These are phyloP conservation scores for Didymella keratinophila DNA, from an alignment of 2,329 filamentous ascomycete genomes.

Conservation along the genomic window DNA sequence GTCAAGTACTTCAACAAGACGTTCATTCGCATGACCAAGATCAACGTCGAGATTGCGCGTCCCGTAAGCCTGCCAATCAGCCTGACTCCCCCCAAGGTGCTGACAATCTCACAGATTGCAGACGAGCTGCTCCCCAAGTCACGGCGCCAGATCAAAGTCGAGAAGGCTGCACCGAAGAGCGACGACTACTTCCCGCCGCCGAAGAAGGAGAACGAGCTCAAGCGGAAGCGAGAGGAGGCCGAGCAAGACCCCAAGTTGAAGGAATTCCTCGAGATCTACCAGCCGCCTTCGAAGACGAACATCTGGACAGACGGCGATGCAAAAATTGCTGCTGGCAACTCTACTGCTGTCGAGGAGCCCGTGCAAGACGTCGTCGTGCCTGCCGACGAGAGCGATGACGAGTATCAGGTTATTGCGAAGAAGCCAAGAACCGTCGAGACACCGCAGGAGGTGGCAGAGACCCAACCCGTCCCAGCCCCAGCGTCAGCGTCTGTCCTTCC, in stretches of 20 bases:
- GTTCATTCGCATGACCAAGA: slow-evolving; percentile 95
- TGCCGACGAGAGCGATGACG: slow-evolving; percentile 71
- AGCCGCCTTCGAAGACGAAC: slow-evolving; percentile 69
- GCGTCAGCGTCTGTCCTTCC: slow-evolving; percentile 7
- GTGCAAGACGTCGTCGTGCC: slow-evolving; percentile 37
- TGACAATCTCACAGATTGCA: slow-evolving; percentile 31
- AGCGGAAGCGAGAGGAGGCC: slow-evolving; percentile 69
- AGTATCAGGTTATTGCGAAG: slow-evolving; percentile 72
- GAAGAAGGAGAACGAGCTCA: slow-evolving; percentile 57
- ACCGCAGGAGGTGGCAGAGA: slow-evolving; percentile 15
- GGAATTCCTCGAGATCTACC: slow-evolving; percentile 87
- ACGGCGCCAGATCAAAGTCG: slow-evolving; percentile 41
- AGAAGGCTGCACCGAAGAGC: slow-evolving; percentile 31
- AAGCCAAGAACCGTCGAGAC: slow-evolving; percentile 48
- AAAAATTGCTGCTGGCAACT: slow-evolving; percentile 23
- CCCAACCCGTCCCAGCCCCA: background rate
- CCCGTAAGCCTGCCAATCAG: slow-evolving; percentile 64
- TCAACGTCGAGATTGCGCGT: slow-evolving; percentile 85
- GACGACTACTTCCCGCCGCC: slow-evolving; percentile 40
- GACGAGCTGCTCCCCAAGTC: slow-evolving; percentile 48
- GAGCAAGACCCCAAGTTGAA: slow-evolving; percentile 79
- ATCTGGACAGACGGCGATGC: slow-evolving; percentile 66
- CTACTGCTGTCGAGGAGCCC: slow-evolving; percentile 26
- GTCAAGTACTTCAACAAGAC: slow-evolving; percentile 95
- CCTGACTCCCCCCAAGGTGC: background rate